Evolutionary conservation across 2,329 filamentous ascomycete species (phyloP).

Genomic region (Fusarium foetens): DNA sequence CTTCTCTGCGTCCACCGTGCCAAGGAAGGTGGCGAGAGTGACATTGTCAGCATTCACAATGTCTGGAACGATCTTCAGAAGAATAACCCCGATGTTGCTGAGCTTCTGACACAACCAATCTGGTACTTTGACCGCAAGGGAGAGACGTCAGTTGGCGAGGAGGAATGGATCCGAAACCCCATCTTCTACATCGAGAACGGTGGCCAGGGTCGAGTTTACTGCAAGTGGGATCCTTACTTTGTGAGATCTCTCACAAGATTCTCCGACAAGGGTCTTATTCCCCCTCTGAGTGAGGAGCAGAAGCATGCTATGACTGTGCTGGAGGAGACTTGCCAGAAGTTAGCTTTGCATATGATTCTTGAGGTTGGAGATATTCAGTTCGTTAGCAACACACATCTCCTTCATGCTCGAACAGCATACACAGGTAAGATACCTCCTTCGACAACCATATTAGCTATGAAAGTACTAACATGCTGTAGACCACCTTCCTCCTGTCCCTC

Average conservation of each 20-base stretch:
- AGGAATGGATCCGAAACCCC: conserved; percentile 76
- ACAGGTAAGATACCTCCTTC: conserved; percentile 49
- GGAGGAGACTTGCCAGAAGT: conserved; percentile 77
- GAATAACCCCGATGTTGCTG: conserved; percentile 81
- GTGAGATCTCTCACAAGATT: conserved; percentile 80
- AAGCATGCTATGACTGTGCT: conserved; percentile 67
- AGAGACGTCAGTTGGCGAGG: conserved; percentile 77
- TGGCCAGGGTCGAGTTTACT: conserved; percentile 62
- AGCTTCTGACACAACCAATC: conserved; percentile 77
- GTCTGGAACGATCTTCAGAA: conserved; percentile 84
- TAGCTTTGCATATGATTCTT: conserved; percentile 85
- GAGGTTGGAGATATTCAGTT: conserved; percentile 92
- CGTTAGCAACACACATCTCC: conserved; percentile 79
- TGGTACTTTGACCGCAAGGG: conserved; percentile 97
- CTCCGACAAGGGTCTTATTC: conserved; percentile 77
- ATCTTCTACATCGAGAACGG: conserved; percentile 82
- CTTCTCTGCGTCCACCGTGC: conserved; percentile 83
- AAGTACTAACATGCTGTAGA: conserved; percentile 45
- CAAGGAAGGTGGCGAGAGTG: conserved; percentile 83
- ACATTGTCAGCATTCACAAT: conserved; percentile 80
- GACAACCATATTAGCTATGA: accelerated
- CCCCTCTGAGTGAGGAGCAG: conserved; percentile 76
- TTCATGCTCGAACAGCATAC: conserved; percentile 86
- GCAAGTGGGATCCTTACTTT: conserved; percentile 93
- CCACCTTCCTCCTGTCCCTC: conserved; percentile 71